Evolutionary conservation across 2,329 filamentous ascomycete species (phyloP), one percentile per base, ranked within the genome.

Genomic region (Epichloe festucae): DNA sequence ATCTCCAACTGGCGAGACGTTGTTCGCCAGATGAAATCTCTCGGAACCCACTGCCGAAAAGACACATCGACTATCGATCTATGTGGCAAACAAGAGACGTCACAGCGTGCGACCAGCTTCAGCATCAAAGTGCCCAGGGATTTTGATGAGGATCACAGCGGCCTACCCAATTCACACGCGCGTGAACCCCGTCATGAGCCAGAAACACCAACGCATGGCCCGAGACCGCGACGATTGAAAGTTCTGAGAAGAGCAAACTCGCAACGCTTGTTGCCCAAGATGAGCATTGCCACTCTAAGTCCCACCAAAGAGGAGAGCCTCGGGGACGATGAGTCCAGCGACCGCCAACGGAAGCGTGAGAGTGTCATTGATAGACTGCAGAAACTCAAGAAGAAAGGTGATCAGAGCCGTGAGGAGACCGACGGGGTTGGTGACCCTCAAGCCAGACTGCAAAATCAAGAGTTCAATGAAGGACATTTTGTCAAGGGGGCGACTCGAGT

Each of bases 1-100:
- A 78, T 85, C 47, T 68, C 74, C 1, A 74, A 84, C 55, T 86
- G 82, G 83, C 70, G 77, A 53, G 79, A 83, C 46, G 71, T 84
- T 11, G 77, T 83, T 43, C 70, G 73, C 40, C 77, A 85, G 52
- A 74, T 85, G 69, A 76, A 69, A 52, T 72, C 67, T 42, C 59
- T 82, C 2, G 65, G 64, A 1, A 60, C 60, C 17, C 59, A 65
- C 34, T 57, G 55, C 27, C 57, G 55, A 14, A 60, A 56, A 17
- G 56, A 62, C 14, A 41, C 50, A 11, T 59, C 58, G 5, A 51
- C 58, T 1, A 15, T 57, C 3, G 49, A 52, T 23, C 47, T 55
- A 2, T 49, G 21, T 35, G 43, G 42, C n/a, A 54, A 53, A 23
- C 51, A 52, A 12, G 48, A 47, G 7, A 11, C 23, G 21, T 17